Evolutionary conservation across 1,139 yeast species (phyloP).

Genomic region (Kodamaea alishanica): DNA sequence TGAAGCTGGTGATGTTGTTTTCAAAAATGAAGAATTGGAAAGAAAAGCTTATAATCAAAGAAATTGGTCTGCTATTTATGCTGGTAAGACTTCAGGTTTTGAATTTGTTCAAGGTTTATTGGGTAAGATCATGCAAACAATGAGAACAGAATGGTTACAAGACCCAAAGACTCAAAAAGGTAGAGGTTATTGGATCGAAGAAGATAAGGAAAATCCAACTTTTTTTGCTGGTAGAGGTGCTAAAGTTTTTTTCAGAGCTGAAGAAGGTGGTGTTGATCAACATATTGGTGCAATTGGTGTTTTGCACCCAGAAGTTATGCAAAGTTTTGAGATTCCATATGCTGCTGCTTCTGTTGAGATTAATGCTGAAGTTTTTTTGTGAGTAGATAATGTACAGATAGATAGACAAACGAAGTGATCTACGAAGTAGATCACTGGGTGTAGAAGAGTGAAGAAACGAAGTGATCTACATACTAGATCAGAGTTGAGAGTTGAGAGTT

Average conservation of each 20-base stretch:
- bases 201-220: constrained; percentile 62
- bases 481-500: too few species aligned
- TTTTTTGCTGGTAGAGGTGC: constrained; percentile 99
- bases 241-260: constrained; percentile 66
- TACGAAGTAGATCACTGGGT: too few species aligned
- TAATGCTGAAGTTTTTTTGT: constrained; percentile 80
- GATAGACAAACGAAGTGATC: too few species aligned
- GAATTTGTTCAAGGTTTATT: constrained; percentile 92
- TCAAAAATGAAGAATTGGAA: constrained; percentile 75
- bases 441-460: too few species aligned
- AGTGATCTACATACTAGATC: too few species aligned
- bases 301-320: constrained; percentile 91
- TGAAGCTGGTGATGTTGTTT: constrained; percentile 92
- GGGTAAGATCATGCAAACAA: constrained; percentile 94
- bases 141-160: constrained; percentile 82
- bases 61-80: constrained; percentile 90
- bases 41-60: constrained; percentile 91
- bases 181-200: constrained; percentile 86
- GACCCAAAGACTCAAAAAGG: constrained; percentile 46
- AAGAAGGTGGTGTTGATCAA: constrained; percentile 51
- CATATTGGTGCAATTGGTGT: constrained; percentile 88
- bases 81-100: constrained; percentile 93
- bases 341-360: constrained; percentile 91
- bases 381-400: constrained; percentile 9
- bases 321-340: constrained; percentile 83